phyloP scores from a whole-genome alignment of 2,329 filamentous ascomycete genomes.

The Cladosporium oxysporum region DNA sequence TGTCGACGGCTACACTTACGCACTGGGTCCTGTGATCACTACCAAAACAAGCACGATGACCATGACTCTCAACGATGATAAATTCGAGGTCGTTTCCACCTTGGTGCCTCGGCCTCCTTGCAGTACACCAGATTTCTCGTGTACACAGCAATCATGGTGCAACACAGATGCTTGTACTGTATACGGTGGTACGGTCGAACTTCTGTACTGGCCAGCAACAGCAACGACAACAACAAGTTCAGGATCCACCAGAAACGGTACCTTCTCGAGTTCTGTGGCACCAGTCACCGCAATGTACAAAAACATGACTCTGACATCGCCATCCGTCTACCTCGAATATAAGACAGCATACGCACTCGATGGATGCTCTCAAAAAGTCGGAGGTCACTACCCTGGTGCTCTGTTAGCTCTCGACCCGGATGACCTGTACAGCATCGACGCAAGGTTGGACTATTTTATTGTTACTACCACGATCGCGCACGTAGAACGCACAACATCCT shows the following conservation, averaged over 20 bases:
- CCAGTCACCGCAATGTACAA: slow-evolving; percentile 24
- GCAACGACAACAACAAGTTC: not conserved
- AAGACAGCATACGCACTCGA: slow-evolving; percentile 27
- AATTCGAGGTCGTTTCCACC: slow-evolving; percentile 1
- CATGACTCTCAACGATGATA: not conserved
- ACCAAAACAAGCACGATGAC: slow-evolving; percentile 2
- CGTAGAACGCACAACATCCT: not conserved
- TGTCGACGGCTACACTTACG: slow-evolving; percentile 15
- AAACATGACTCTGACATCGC: slow-evolving; percentile 26
- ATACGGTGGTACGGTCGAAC: slow-evolving; percentile 25
- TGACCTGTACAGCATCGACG: slow-evolving; percentile 21
- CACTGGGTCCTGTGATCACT: slow-evolving; percentile 6
- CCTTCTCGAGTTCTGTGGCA: not conserved
- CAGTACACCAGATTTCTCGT: slow-evolving; percentile 2
- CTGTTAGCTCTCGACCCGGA: slow-evolving; percentile 23
- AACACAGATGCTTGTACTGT: slow-evolving; percentile 20
- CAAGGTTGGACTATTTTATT: slow-evolving; percentile 18
- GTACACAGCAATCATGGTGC: not conserved
- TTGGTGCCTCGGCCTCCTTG: not conserved
- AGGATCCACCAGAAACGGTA: not conserved
- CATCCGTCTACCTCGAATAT: slow-evolving; percentile 28
- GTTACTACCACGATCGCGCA: not conserved
- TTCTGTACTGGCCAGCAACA: slow-evolving; percentile 24
- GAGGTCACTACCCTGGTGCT: slow-evolving; percentile 25
- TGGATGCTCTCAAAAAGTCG: slow-evolving; percentile 24